Percentiles rank a stretch among this genome's conserved stretches.
These are phyloP conservation scores for Parsonsia alboflavescens DNA, from an alignment of 257 asterid genomes.

Conservation along the genomic window DNA sequence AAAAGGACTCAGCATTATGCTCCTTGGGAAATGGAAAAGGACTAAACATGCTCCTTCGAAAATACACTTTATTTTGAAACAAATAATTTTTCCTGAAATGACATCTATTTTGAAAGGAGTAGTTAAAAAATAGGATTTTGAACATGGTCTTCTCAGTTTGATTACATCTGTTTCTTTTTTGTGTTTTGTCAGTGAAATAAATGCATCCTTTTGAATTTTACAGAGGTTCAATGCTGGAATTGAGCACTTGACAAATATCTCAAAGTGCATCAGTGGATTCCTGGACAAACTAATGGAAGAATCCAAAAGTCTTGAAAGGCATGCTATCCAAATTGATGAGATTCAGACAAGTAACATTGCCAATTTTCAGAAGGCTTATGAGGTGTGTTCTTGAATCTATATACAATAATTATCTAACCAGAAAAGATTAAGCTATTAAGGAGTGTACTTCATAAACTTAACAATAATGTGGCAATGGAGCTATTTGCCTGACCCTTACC, in stretches of 20 bases:
- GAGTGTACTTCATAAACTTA: background rate
- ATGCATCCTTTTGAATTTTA: background rate
- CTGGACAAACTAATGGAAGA: constrained; percentile 52
- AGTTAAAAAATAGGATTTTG: background rate
- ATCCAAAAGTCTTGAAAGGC: constrained; percentile 52
- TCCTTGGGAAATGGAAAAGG: too few relatives aligned
- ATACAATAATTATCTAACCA: background rate
- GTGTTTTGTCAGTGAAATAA: background rate
- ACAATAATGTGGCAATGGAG: background rate
- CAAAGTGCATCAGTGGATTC: constrained; percentile 44
- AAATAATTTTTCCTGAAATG: too few relatives aligned
- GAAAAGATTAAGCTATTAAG: background rate
- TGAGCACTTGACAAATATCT: constrained; percentile 47
- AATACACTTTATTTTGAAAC: too few relatives aligned
- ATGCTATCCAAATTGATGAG: constrained; percentile 45
- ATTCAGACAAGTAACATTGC: constrained; percentile 46
- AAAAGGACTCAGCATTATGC: too few relatives aligned
- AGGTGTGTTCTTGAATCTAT: constrained; percentile 34
- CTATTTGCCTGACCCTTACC: constrained; percentile 14
- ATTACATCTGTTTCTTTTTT: background rate
- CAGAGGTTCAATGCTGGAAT: constrained; percentile 48
- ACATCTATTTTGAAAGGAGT: too few relatives aligned
- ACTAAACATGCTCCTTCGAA: too few relatives aligned
- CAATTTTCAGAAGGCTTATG: constrained; percentile 63
- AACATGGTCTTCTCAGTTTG: background rate